These are phyloP conservation scores for Pichia manshurica DNA, from an alignment of 805 yeast genomes.

Conservation along the genomic window DNA sequence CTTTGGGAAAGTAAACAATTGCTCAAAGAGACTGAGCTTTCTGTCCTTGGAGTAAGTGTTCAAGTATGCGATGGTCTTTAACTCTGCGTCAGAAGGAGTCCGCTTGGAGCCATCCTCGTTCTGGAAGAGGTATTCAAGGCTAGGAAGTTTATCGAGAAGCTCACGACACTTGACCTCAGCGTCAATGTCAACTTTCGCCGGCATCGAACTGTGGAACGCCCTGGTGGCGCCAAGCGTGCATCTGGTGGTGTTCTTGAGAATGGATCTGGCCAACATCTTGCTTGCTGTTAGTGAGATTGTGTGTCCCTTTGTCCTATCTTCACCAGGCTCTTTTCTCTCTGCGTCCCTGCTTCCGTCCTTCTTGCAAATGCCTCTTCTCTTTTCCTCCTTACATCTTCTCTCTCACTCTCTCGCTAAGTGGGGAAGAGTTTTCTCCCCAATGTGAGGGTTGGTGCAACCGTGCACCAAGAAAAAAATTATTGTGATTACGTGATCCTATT, in stretches of 20 bases:
- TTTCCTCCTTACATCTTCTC: not conserved
- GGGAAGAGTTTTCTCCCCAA: not conserved
- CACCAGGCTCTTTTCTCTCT: no score
- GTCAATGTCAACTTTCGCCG: constrained; percentile 15
- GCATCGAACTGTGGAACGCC: constrained; percentile 9
- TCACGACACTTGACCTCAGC: constrained; percentile 56
- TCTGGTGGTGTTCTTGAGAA: constrained; percentile 7
- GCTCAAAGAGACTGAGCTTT: constrained; percentile 45
- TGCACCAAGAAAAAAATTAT: not conserved
- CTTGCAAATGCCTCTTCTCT: not conserved
- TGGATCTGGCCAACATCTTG: constrained; percentile 11
- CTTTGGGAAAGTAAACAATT: constrained; percentile 40
- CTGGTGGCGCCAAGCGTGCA: constrained; percentile 5
- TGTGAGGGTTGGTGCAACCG: not conserved
- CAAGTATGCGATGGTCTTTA: constrained; percentile 66
- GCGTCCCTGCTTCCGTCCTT: no score
- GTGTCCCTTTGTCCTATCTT: not conserved
- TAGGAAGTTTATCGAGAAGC: constrained; percentile 56
- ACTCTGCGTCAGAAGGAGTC: constrained; percentile 62
- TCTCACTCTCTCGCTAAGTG: not conserved
- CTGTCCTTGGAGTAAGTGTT: constrained; percentile 54
- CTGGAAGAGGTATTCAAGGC: constrained; percentile 60
- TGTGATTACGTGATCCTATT: no score
- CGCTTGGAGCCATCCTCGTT: constrained; percentile 73
- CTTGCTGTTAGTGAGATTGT: not conserved